phyloP scores from a whole-genome alignment of 1,284 basidiomycete species.

The Mycena citricolor region DNA sequence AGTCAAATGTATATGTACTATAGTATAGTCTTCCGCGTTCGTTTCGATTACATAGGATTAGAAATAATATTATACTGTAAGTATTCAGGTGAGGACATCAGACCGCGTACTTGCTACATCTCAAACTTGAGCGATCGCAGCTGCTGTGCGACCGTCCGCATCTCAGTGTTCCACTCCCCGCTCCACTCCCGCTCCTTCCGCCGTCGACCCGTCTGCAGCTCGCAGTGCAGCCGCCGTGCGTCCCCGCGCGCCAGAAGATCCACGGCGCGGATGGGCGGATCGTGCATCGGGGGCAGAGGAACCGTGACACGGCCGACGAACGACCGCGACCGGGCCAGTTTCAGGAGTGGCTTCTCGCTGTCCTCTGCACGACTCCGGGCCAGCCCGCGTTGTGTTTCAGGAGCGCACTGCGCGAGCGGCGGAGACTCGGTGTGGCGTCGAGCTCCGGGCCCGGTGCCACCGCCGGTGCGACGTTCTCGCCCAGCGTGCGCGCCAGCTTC shows the following conservation, averaged over 20 bases:
- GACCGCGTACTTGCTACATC: too few species aligned
- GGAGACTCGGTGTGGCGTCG: not conserved
- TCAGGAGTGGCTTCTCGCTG: not conserved
- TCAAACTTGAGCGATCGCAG: constrained; percentile 13
- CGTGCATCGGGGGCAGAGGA: not conserved
- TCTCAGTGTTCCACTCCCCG: constrained; percentile 21
- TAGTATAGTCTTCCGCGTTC: too few species aligned
- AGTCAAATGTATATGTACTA: too few species aligned
- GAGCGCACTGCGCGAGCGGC: not conserved
- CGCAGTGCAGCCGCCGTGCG: not conserved
- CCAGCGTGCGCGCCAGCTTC: constrained; percentile 18
- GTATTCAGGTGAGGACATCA: too few species aligned
- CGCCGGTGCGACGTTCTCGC: constrained; percentile 18
- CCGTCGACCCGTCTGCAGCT: constrained; percentile 6
- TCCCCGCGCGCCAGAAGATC: not conserved
- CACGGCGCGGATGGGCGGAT: not conserved
- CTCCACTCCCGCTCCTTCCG: constrained; percentile 20
- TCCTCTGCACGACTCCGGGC: too few species aligned
- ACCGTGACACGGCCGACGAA: not conserved
- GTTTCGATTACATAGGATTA: too few species aligned
- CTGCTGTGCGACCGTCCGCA: constrained; percentile 7
- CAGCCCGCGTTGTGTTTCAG: not conserved
- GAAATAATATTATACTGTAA: too few species aligned
- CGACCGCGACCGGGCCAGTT: not conserved
- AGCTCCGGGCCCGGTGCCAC: constrained; percentile 6